Conservation (phyloP, 1,284 basidiomycete species). For the Ceratobasidium theobromae region DNA sequence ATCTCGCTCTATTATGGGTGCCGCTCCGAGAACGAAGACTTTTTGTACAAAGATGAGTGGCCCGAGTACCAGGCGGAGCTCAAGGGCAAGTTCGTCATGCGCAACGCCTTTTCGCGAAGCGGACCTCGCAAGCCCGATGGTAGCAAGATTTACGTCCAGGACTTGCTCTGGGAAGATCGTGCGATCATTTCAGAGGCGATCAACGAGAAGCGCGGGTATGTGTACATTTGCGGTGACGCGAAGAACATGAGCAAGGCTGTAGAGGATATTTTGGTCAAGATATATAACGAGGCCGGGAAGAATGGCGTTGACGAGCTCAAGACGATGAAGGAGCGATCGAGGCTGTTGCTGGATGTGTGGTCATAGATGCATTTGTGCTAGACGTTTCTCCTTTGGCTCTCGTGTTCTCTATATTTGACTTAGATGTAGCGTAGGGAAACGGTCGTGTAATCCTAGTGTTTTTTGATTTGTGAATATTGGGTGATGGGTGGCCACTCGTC, state of each 20-base stretch:
- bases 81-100: constrained; percentile 87
- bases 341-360: constrained; percentile 82
- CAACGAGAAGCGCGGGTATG: constrained; percentile 89
- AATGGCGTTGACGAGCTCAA: constrained; percentile 92
- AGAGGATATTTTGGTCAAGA: constrained; percentile 80
- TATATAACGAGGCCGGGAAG: constrained; percentile 87
- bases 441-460: not conserved
- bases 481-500: no score
- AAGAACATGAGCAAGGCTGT: constrained; percentile 95
- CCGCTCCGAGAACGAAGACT: constrained; percentile 84
- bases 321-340: constrained; percentile 86
- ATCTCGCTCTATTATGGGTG: constrained; percentile 97
- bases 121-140: constrained; percentile 79
- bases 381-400: not conserved
- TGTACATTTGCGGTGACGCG: constrained; percentile 96
- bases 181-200: constrained; percentile 85
- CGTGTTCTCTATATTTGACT: not conserved
- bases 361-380: constrained; percentile 49
- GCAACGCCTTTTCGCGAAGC: constrained; percentile 87
- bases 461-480: not conserved
- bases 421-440: constrained; percentile 14
- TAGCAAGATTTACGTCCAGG: constrained; percentile 96
- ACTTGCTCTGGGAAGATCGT: constrained; percentile 85
- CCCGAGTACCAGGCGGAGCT: constrained; percentile 82
- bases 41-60: constrained; percentile 95